These are phyloP conservation scores for Russula abietina DNA, from an alignment of 768 basidiomycete genomes.

Conservation along the genomic window DNA sequence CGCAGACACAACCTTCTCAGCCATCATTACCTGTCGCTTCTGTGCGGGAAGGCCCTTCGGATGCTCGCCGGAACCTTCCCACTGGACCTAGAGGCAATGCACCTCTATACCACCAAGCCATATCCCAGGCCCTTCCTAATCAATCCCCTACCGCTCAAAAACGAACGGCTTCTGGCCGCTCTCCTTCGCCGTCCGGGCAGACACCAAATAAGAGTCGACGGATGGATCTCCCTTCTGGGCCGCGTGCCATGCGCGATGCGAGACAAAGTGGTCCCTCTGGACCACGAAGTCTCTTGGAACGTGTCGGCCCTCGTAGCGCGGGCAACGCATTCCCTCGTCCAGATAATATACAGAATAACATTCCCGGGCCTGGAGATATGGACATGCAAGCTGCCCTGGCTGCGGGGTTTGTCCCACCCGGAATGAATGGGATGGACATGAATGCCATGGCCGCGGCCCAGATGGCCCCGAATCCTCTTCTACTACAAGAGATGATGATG, in stretches of 20 bases:
- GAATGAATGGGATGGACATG: constrained; percentile 55
- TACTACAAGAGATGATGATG: constrained; percentile 88
- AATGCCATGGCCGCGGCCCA: constrained; percentile 47
- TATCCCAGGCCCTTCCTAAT: constrained; percentile 30
- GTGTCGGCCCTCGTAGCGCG: constrained; percentile 45
- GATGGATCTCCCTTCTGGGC: constrained; percentile 76
- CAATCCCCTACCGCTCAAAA: constrained; percentile 26
- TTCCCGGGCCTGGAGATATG: constrained; percentile 45
- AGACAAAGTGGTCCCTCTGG: constrained; percentile 30
- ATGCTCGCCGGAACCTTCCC: constrained; percentile 41
- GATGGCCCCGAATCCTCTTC: constrained; percentile 48
- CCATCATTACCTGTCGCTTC: constrained; percentile 25
- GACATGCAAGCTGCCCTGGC: constrained; percentile 47
- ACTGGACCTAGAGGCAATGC: constrained; percentile 47
- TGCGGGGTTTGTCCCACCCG: constrained; percentile 28
- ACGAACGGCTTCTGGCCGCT: constrained; percentile 27
- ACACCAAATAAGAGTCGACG: constrained; percentile 59
- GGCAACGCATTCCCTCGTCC: constrained; percentile 10
- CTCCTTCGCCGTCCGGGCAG: constrained; percentile 27
- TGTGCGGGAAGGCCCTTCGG: constrained; percentile 31
- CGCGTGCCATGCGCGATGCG: constrained; percentile 66
- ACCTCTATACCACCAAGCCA: constrained; percentile 64
- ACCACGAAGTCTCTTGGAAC: constrained; percentile 69
- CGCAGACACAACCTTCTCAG: constrained; percentile 31
- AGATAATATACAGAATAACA: constrained; percentile 77